Base-by-base conservation (phyloP, 140 eudicot genomes). In the Stevia rebaudiana region DNA sequence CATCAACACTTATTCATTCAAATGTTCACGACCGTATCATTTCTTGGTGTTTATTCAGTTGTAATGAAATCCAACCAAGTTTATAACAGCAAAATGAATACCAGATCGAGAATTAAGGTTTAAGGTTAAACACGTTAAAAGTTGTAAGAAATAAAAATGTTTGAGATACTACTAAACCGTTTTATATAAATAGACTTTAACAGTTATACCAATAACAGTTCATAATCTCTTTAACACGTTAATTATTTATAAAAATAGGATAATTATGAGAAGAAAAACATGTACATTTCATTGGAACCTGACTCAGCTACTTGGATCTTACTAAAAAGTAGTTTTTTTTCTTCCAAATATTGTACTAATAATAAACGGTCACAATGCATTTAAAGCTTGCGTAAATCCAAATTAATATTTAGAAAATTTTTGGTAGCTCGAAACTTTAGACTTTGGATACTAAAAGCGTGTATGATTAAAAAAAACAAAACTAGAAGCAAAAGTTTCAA, bases 371-470 rank as follows among this genome's bases (percentile, higher is more conserved):
- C 58, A 65, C 51, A 15, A 3, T 64, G 6, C 10, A 12, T 46
- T 43, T 63, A 25, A 46, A 31, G 37, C 17, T 47, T 16, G 15
- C 24, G 42, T 42, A 11, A 44, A 41, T 21, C 58, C 25, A 33
- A 59, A 47, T 70, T 22, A 4, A 17, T 53, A 17, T 69, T n/a
- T 28, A 18, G 22, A 39, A 43, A 28, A 44, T 17, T 31, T 46
- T 24, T 50, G 70, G 63, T 61, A 71, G 76, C 70, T 62, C 76
- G 6, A 70, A 15, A 3, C 35, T 60, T 35, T 49, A 61, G 76
- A 61, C 76, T 61, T 70, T 39, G 21, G 47, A 25, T 11, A 23
- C 70, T 35, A 19, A 13, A 49, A 51, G 22, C 22, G 40, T 3
- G 63, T n/a, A 41, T 50, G 44, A 37, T 71, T 50, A 41, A 62